Percentiles rank a stretch among this genome's conserved stretches.
These are phyloP conservation scores for Mrakiaceae sp. DNA, from an alignment of 1,284 basidiomycete genomes.

Conservation along the genomic window DNA sequence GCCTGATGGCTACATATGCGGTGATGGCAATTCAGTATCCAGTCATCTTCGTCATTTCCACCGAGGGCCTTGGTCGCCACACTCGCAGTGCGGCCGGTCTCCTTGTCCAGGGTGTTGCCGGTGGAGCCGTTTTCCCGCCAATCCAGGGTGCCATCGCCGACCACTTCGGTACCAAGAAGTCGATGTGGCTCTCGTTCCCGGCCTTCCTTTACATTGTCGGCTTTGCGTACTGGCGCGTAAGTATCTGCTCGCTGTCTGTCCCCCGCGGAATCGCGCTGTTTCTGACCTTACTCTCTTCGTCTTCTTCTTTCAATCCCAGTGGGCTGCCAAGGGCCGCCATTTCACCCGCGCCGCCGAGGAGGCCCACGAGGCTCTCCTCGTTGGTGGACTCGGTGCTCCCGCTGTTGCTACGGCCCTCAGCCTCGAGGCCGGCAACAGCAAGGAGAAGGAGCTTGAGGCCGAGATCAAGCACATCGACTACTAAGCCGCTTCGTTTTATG, in stretches of 20 bases:
- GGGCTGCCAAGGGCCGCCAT: slow-evolving; percentile 31
- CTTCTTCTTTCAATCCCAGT: slow-evolving; percentile 9
- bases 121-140: slow-evolving; percentile 63
- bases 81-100: slow-evolving; percentile 58
- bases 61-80: slow-evolving; percentile 54
- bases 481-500: background rate
- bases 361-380: background rate
- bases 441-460: slow-evolving; percentile 10
- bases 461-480: slow-evolving; percentile 16
- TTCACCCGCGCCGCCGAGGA: slow-evolving; percentile 14
- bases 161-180: slow-evolving; percentile 28
- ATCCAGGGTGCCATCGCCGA: slow-evolving; percentile 60
- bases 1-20: slow-evolving; percentile 54
- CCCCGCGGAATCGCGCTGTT: too few species aligned
- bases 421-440: slow-evolving; percentile 1
- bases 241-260: too few species aligned
- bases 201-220: slow-evolving; percentile 33
- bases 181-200: slow-evolving; percentile 33
- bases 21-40: slow-evolving; percentile 32
- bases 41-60: slow-evolving; percentile 50
- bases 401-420: background rate
- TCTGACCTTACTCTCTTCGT: too few species aligned
- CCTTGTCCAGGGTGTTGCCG: slow-evolving; percentile 55
- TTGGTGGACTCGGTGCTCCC: background rate
- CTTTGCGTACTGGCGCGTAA: slow-evolving; percentile 27